Conservation (phyloP, 2,329 filamentous ascomycete genomes). For the Albophoma yamanashiensis region DNA sequence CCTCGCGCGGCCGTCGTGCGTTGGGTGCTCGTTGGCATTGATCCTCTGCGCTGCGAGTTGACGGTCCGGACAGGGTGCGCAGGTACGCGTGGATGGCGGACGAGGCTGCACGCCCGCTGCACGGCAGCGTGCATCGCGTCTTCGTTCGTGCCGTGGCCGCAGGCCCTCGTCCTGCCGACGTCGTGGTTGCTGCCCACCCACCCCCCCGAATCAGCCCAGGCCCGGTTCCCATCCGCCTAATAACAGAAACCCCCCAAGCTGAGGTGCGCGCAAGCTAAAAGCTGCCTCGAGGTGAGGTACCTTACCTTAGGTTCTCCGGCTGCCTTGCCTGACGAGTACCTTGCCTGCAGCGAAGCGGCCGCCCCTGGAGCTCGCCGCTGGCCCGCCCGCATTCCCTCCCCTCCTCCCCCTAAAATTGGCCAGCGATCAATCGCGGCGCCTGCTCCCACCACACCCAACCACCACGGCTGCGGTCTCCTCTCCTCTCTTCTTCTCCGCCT, state of each 20-base stretch:
- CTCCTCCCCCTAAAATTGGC: constrained; percentile 3
- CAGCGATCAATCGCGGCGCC: constrained; percentile 10
- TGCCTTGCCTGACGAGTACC: background rate
- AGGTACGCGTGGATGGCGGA: background rate
- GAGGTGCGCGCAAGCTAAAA: background rate
- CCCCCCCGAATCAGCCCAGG: background rate
- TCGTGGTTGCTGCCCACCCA: background rate
- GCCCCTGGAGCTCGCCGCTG: constrained; percentile 3
- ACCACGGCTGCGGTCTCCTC: constrained; percentile 2
- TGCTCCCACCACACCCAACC: constrained; percentile 2
- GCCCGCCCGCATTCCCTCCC: constrained; percentile 4
- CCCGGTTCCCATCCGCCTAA: background rate
- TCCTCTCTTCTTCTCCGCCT: constrained; percentile 18
- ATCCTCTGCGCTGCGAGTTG: background rate
- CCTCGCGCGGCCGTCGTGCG: background rate
- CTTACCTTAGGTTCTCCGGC: background rate
- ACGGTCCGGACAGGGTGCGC: background rate
- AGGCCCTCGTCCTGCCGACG: background rate
- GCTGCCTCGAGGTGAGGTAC: too few relatives aligned
- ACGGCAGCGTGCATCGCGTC: background rate
- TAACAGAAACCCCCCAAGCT: background rate
- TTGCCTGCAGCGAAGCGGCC: background rate
- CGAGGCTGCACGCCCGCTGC: background rate
- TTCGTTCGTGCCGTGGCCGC: background rate
- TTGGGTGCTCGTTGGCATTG: background rate